phyloP scores from a whole-genome alignment of 176 grass and related monocot genomes.

The Aechmea fasciata region DNA sequence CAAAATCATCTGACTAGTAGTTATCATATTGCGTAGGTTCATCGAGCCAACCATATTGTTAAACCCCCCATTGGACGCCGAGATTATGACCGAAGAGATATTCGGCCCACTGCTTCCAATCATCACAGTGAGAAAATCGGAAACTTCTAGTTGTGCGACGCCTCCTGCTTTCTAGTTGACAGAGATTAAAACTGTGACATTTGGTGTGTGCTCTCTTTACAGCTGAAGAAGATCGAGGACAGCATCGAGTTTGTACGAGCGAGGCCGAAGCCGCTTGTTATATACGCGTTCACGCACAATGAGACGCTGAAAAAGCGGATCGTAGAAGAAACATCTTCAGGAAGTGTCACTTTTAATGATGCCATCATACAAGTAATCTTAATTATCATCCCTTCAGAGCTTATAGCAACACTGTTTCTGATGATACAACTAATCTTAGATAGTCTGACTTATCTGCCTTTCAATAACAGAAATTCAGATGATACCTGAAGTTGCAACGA shows the following conservation, averaged over 20 bases:
- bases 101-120: conserved; percentile 88
- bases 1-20: background rate
- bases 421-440: too few relatives aligned
- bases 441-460: too few relatives aligned
- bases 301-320: conserved; percentile 36
- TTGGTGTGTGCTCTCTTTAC: background rate
- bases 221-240: conserved; percentile 88
- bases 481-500: background rate
- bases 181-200: conserved; percentile 6
- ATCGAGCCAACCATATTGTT: conserved; percentile 88
- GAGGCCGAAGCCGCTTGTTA: conserved; percentile 61
- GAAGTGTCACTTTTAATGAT: conserved; percentile 74
- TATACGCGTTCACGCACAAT: conserved; percentile 71
- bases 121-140: conserved; percentile 48
- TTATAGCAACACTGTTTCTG: background rate
- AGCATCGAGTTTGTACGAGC: conserved; percentile 57
- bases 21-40: conserved; percentile 25
- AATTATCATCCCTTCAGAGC: background rate
- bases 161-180: background rate
- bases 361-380: conserved; percentile 48
- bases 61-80: conserved; percentile 75
- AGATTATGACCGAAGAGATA: conserved; percentile 91
- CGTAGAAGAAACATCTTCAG: conserved; percentile 71
- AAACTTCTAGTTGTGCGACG: background rate
- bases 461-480: too few relatives aligned